These are phyloP conservation scores for Aspergillus hortae DNA, from an alignment of 2,329 filamentous ascomycete species.

Conservation along the genomic window DNA sequence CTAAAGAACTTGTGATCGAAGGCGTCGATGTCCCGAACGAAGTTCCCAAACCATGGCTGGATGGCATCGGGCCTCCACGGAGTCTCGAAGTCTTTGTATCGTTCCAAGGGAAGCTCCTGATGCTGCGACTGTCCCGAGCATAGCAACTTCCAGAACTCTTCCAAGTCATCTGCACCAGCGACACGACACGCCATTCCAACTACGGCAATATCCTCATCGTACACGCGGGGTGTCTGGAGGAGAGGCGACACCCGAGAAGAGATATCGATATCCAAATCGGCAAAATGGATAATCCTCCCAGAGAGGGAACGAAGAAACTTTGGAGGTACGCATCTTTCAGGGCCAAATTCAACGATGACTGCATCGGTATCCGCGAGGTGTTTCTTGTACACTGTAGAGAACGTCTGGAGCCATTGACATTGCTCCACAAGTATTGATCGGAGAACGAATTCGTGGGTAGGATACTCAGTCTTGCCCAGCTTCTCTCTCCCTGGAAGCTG, in stretches of 20 bases:
- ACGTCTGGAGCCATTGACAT: slow-evolving; percentile 15
- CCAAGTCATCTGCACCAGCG: slow-evolving; percentile 24
- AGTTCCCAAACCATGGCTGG: slow-evolving; percentile 17
- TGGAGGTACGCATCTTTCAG: slow-evolving; percentile 16
- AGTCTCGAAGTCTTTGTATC: slow-evolving; percentile 15
- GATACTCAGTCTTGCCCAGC: neutral
- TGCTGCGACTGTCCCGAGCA: slow-evolving; percentile 20
- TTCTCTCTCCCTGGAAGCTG: slow-evolving; percentile 7
- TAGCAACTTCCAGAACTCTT: slow-evolving; percentile 33
- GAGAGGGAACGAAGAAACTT: slow-evolving; percentile 8
- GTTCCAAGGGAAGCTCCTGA: slow-evolving; percentile 13
- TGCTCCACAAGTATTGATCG: slow-evolving; percentile 9
- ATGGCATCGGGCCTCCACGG: slow-evolving; percentile 12
- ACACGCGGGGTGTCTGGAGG: neutral
- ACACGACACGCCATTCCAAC: slow-evolving; percentile 34
- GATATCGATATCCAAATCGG: slow-evolving; percentile 8
- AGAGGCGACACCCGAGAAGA: slow-evolving; percentile 1
- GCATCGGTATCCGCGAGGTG: slow-evolving; percentile 4
- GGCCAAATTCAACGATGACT: slow-evolving; percentile 15
- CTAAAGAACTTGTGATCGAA: slow-evolving; percentile 34
- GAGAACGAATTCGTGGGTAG: slow-evolving; percentile 9
- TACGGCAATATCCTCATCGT: slow-evolving; percentile 28
- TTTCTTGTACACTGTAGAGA: slow-evolving; percentile 5
- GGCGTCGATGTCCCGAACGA: slow-evolving; percentile 18
- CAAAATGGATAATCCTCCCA: slow-evolving; percentile 12